phyloP scores from a whole-genome alignment of 371 early-diverging fungal species.

The Rhizopus sp. region DNA sequence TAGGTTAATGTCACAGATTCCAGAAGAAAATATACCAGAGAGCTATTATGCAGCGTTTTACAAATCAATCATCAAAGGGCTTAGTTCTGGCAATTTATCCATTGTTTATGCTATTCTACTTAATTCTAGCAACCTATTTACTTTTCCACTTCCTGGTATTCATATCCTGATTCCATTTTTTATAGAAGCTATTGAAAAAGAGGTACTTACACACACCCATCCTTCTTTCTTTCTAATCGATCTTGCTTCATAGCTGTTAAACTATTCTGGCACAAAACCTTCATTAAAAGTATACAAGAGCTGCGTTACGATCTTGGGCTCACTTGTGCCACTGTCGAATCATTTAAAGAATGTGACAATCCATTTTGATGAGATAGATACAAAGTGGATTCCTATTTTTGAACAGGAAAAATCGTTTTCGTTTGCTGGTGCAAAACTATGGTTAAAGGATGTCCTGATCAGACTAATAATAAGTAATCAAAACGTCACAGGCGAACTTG shows the following conservation, averaged over 20 bases:
- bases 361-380: constrained; percentile 20
- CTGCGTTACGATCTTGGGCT: constrained; percentile 47
- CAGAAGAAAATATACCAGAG: constrained; percentile 61
- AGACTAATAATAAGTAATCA: constrained; percentile 42
- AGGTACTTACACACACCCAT: constrained; percentile 31
- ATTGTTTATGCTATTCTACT: constrained; percentile 66
- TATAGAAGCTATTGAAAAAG: constrained; percentile 58
- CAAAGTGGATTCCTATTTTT: constrained; percentile 23
- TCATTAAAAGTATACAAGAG: constrained; percentile 32
- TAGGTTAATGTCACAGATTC: constrained; percentile 70
- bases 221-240: neutral
- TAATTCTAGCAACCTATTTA: constrained; percentile 68
- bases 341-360: constrained; percentile 34
- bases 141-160: constrained; percentile 65
- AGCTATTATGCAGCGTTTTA: constrained; percentile 72
- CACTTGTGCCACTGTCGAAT: constrained; percentile 43
- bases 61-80: constrained; percentile 60
- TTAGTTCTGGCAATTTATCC: constrained; percentile 52
- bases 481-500: constrained; percentile 28
- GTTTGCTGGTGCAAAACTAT: constrained; percentile 42
- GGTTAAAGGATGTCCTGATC: constrained; percentile 53
- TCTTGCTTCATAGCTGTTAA: neutral
- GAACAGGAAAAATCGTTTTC: constrained; percentile 18
- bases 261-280: constrained; percentile 5
- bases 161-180: constrained; percentile 69